Base-by-base conservation (phyloP, 2,329 filamentous ascomycete genomes). In the Biscogniauxia marginata region DNA sequence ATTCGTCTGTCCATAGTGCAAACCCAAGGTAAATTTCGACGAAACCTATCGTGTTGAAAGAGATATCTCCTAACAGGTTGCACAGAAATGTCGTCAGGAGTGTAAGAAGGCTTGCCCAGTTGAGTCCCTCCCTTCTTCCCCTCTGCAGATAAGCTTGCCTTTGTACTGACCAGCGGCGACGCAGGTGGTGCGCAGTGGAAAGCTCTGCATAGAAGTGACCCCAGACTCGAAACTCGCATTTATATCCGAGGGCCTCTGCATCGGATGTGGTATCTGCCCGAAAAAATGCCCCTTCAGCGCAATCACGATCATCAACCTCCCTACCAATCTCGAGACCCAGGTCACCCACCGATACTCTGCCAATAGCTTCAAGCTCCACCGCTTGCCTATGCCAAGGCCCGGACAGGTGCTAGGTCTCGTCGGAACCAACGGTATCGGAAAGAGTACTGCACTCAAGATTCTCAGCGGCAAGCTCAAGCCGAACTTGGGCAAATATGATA, bases 221-320 rank as follows among this genome's bases (percentile, higher is more conserved):
- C 80, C 90, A 61, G 85, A 90, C 56, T 96, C 93, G 64, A 93
- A 93, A 71, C 93, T 99, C 68, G 95, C 95, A 74, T 99, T 97
- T 83, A 96, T 99, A 71, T 98, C 93, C 64, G 95, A 99, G 77
- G 86, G 86, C 63, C 86, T 97, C 61, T 97, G 93, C 75, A 97
- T 98, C 70, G 95, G 95, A 76, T 99, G 96, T 73, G 96, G 95
- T 87, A 99, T 99, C 79, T 99, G 96, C 77, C 92, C 93, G 46
- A 99, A 99, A 82, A 98, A 98, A 77, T 99, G 95, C 76, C 95
- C 95, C 16, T 99, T 99, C 77, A 89, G 93, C 72, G 95, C 95
- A 69, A 99, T 99, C 78, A 96, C 93, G 75, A 99, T 99, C 76
- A 99, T 99, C 91, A 99, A 99, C 81, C 81, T 99, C 82, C 95